phyloP scores from a whole-genome alignment of 768 basidiomycete species.

The Xanthoconium purpureum region DNA sequence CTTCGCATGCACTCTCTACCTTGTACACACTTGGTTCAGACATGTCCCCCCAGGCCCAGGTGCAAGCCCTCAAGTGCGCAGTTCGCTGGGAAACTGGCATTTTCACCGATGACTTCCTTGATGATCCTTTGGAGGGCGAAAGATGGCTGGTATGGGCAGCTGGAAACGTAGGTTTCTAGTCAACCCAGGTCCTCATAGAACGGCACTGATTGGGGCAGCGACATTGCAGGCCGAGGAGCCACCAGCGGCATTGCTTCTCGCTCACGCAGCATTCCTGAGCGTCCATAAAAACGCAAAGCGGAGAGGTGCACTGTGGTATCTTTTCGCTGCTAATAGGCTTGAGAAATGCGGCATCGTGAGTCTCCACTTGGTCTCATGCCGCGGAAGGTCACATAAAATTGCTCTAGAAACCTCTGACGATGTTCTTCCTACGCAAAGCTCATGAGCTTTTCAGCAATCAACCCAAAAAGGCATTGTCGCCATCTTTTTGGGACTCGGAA shows the following conservation, averaged over 20 bases:
- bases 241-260: slow-evolving; percentile 73
- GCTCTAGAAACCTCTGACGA: slow-evolving; percentile 76
- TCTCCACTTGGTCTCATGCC: slow-evolving; percentile 15
- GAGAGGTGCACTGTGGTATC: slow-evolving; percentile 76
- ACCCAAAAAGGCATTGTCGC: slow-evolving; percentile 61
- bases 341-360: slow-evolving; percentile 85
- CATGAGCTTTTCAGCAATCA: slow-evolving; percentile 55
- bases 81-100: slow-evolving; percentile 79
- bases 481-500: slow-evolving; percentile 79
- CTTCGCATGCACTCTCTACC: slow-evolving; percentile 53
- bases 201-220: slow-evolving; percentile 28
- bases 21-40: slow-evolving; percentile 46
- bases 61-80: slow-evolving; percentile 65
- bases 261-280: slow-evolving; percentile 75
- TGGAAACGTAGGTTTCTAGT: slow-evolving; percentile 56
- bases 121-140: slow-evolving; percentile 64
- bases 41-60: slow-evolving; percentile 57
- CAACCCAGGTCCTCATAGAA: not conserved
- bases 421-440: slow-evolving; percentile 74
- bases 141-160: slow-evolving; percentile 87
- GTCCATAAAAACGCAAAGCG: slow-evolving; percentile 52
- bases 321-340: slow-evolving; percentile 68
- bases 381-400: not conserved
- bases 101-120: slow-evolving; percentile 52
- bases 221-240: slow-evolving; percentile 73